phyloP scores from a whole-genome alignment of 2,329 filamentous ascomycete species.

The Bertia moriformis region DNA sequence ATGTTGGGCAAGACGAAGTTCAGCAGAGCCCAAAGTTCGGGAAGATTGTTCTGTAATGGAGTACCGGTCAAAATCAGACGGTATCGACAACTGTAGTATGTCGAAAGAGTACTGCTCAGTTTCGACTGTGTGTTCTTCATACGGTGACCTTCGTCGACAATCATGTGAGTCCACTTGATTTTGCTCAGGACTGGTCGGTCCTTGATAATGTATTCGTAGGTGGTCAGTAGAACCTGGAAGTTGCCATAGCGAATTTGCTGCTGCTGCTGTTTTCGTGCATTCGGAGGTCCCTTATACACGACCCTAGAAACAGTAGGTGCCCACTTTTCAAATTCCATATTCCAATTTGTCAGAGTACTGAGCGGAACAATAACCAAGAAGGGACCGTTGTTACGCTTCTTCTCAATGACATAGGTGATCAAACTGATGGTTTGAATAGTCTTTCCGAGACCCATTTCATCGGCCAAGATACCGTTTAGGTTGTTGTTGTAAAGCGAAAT shows the following conservation, averaged over 20 bases:
- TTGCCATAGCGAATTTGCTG: constrained; percentile 58
- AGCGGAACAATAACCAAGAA: constrained; percentile 64
- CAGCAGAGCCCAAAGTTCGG: constrained; percentile 61
- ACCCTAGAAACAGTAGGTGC: constrained; percentile 53
- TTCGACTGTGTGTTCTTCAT: constrained; percentile 70
- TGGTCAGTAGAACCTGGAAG: constrained; percentile 63
- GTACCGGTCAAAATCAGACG: constrained; percentile 65
- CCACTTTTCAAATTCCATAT: constrained; percentile 67
- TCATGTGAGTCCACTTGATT: constrained; percentile 71
- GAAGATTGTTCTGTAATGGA: constrained; percentile 62
- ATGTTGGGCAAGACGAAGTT: constrained; percentile 68
- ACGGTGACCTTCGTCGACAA: constrained; percentile 66
- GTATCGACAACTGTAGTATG: constrained; percentile 63
- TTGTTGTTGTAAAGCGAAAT: constrained; percentile 76
- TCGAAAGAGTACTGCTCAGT: constrained; percentile 58
- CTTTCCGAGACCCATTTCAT: constrained; percentile 71
- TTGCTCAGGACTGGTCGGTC: constrained; percentile 60
- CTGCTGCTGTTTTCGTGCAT: constrained; percentile 54
- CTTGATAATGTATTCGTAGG: constrained; percentile 71
- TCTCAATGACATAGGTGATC: constrained; percentile 63
- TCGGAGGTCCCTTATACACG: constrained; percentile 65
- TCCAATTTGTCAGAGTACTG: constrained; percentile 67
- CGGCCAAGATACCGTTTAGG: constrained; percentile 62
- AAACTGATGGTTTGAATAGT: constrained; percentile 68
- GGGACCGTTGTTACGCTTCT: constrained; percentile 57